phyloP scores from a whole-genome alignment of 2,329 filamentous ascomycete species.

The Sclerotinia minor region DNA sequence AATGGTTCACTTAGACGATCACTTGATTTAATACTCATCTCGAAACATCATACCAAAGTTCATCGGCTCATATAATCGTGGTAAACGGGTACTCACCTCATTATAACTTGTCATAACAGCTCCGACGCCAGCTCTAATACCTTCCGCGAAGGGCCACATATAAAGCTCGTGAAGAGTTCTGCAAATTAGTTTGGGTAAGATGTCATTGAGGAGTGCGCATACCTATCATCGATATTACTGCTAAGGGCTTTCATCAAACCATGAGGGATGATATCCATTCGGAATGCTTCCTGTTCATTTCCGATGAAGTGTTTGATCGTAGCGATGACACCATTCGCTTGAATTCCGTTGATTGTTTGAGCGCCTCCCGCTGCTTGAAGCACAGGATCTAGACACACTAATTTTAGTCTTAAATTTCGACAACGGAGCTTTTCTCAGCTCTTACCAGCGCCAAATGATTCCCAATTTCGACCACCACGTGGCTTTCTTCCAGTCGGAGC shows the following conservation, averaged over 20 bases:
- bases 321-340: conserved; percentile 57
- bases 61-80: neutral
- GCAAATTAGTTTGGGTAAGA: conserved; percentile 10
- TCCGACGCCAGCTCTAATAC: conserved; percentile 70
- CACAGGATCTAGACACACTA: conserved; percentile 55
- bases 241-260: conserved; percentile 42
- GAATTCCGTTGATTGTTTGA: conserved; percentile 56
- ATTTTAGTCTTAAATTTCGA: neutral
- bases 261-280: conserved; percentile 40
- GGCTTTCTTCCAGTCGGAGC: conserved; percentile 73
- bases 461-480: conserved; percentile 73
- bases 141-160: conserved; percentile 57
- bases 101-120: conserved; percentile 85
- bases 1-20: neutral
- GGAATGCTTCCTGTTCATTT: conserved; percentile 45
- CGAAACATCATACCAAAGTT: neutral
- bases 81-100: conserved; percentile 43
- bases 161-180: conserved; percentile 60
- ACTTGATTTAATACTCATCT: neutral
- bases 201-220: neutral
- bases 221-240: conserved; percentile 57
- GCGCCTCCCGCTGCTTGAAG: conserved; percentile 56
- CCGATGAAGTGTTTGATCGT: conserved; percentile 58
- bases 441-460: conserved; percentile 59
- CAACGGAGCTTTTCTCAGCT: neutral